Conservation (phyloP, 164 flowering plant genomes). For the Houttuynia cordata region DNA sequence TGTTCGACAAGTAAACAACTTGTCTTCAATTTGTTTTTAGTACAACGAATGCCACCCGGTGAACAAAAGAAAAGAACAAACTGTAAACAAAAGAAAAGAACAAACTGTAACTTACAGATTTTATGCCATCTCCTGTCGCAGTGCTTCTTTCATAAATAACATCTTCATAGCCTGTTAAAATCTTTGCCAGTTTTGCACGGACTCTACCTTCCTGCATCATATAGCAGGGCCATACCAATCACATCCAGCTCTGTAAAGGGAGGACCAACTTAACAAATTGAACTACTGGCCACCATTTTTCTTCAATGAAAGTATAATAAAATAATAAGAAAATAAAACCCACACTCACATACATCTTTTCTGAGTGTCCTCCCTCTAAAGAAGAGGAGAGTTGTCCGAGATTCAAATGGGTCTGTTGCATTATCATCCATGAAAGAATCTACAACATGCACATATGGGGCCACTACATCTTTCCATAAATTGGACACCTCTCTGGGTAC, state of each 20-base stretch:
- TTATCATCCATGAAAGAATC: slow-evolving; percentile 63
- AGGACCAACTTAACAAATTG: not conserved
- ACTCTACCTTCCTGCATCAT: slow-evolving; percentile 72
- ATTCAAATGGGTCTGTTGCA: slow-evolving; percentile 50
- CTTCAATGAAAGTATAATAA: not conserved
- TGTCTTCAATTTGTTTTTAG: too few species aligned
- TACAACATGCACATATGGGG: slow-evolving; percentile 92
- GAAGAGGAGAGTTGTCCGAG: slow-evolving; percentile 72
- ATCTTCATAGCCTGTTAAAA: slow-evolving; percentile 55
- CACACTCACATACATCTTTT: slow-evolving; percentile 62
- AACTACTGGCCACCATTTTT: not conserved
- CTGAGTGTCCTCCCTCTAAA: slow-evolving; percentile 84
- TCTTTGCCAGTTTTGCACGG: slow-evolving; percentile 57
- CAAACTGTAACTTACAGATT: slow-evolving; percentile 36
- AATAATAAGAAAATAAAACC: not conserved
- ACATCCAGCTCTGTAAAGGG: slow-evolving; percentile 4
- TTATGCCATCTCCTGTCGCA: slow-evolving; percentile 54
- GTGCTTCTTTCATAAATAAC: slow-evolving; percentile 55
- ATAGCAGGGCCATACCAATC: slow-evolving; percentile 4
- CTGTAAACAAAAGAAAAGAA: too few species aligned
- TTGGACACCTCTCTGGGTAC: slow-evolving; percentile 48
- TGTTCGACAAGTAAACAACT: too few species aligned
- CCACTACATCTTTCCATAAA: slow-evolving; percentile 81
- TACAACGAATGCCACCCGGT: not conserved
- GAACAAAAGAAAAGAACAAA: too few species aligned